Percentiles rank a stretch among this genome's conserved stretches.
Conservation (phyloP, 2,329 filamentous ascomycete species). For the Biscogniauxia sp. region DNA sequence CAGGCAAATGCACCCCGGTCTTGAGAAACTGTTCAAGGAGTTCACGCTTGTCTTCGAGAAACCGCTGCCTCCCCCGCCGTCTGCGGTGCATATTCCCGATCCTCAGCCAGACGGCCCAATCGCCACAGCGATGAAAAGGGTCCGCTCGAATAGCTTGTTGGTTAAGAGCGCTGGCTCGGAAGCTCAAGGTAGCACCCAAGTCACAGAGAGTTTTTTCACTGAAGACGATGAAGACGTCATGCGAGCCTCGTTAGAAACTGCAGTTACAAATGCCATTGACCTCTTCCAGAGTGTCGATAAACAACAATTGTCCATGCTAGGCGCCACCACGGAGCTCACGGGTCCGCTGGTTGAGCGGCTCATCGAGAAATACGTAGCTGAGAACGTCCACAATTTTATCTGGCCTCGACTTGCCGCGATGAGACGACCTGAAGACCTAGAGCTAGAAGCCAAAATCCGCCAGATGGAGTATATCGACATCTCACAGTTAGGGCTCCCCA, state of each 20-base stretch:
- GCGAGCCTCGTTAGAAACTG: slow-evolving; percentile 83
- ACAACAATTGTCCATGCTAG: slow-evolving; percentile 86
- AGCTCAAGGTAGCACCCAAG: slow-evolving; percentile 42
- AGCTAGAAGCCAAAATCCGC: slow-evolving; percentile 83
- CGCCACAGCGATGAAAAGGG: slow-evolving; percentile 52
- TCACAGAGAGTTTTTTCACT: slow-evolving; percentile 66
- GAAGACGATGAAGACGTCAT: slow-evolving; percentile 92
- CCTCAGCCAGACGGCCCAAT: slow-evolving; percentile 57
- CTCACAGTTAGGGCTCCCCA: slow-evolving; percentile 85
- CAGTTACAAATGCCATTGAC: slow-evolving; percentile 90
- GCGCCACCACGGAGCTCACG: slow-evolving; percentile 89
- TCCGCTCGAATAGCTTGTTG: slow-evolving; percentile 50
- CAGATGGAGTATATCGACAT: slow-evolving; percentile 95
- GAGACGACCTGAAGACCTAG: slow-evolving; percentile 77
- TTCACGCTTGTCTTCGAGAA: slow-evolving; percentile 84
- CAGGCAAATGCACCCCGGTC: slow-evolving; percentile 87
- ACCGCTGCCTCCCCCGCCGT: slow-evolving; percentile 73
- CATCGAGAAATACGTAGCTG: slow-evolving; percentile 91
- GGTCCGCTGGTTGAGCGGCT: slow-evolving; percentile 88
- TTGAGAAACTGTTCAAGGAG: slow-evolving; percentile 87
- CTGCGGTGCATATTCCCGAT: slow-evolving; percentile 58
- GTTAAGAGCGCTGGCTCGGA: slow-evolving; percentile 33
- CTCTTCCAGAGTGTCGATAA: slow-evolving; percentile 95
- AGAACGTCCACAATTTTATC: slow-evolving; percentile 86
- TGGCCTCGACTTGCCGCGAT: slow-evolving; percentile 80